These are phyloP conservation scores for Rhypophila decipiens DNA, from an alignment of 495 filamentous ascomycete genomes.

Conservation along the genomic window DNA sequence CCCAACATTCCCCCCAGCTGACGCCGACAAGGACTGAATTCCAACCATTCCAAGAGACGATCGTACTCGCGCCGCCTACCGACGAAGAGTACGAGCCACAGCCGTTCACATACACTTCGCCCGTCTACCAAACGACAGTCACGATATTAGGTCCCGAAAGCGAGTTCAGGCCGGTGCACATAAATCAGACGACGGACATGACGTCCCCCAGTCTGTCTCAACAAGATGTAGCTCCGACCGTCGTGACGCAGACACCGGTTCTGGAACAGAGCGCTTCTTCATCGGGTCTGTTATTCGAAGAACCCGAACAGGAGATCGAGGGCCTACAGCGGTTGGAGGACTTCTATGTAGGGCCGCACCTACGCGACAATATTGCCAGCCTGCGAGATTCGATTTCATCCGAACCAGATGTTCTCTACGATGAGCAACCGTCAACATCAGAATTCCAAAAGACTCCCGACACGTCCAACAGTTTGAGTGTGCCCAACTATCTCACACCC, in stretches of 20 bases:
- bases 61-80: conserved; percentile 3
- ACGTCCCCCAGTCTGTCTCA: conserved; percentile 16
- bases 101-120: conserved; percentile 27
- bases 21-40: conserved; percentile 25
- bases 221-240: conserved; percentile 13
- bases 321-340: conserved; percentile 24
- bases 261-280: conserved; percentile 4
- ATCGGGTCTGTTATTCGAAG: conserved; percentile 4
- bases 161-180: conserved; percentile 28
- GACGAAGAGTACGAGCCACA: conserved; percentile 34
- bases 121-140: conserved; percentile 35
- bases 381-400: conserved; percentile 29
- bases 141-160: conserved; percentile 37
- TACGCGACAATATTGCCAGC: conserved; percentile 25
- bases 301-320: conserved; percentile 10
- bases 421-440: conserved; percentile 15
- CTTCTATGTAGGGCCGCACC: conserved; percentile 26
- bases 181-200: no score
- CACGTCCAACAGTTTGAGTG: conserved; percentile 29
- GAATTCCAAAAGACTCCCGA: conserved; percentile 21
- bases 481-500: conserved; percentile 38
- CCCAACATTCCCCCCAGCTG: conserved; percentile 18
- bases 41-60: conserved; percentile 8
- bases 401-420: conserved; percentile 20
- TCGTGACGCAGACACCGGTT: conserved; percentile 6